Percentiles rank a stretch among this genome's conserved stretches.
These are phyloP conservation scores for Castanea mollissima DNA, from an alignment of 306 rosid genomes.

Conservation along the genomic window DNA sequence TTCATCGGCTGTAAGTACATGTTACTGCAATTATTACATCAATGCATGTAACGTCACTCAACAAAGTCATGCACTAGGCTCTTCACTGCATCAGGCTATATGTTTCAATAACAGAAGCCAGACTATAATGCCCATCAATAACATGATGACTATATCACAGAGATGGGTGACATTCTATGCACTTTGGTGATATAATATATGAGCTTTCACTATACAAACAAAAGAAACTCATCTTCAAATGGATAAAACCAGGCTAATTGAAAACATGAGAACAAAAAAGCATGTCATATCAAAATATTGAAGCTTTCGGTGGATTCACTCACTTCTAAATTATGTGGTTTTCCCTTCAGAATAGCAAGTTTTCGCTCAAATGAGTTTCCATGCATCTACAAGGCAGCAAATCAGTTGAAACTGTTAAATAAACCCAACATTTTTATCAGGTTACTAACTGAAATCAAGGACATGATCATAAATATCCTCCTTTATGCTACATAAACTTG, in stretches of 20 bases:
- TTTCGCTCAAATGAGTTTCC: slow-evolving; percentile 96
- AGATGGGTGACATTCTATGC: not conserved
- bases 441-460: not conserved
- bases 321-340: slow-evolving; percentile 52
- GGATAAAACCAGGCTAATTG: not conserved
- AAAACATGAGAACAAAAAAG: not conserved
- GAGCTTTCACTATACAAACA: not conserved
- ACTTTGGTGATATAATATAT: not conserved
- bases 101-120: not conserved
- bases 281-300: not conserved
- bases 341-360: slow-evolving; percentile 83
- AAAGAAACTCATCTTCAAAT: not conserved
- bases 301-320: slow-evolving; percentile 26
- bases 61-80: not conserved
- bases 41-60: not conserved
- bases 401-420: slow-evolving; percentile 13
- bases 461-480: not conserved
- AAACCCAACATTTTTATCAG: not conserved
- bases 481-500: not conserved
- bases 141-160: not conserved
- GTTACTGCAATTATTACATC: not conserved
- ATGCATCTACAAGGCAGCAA: slow-evolving; percentile 54
- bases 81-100: not conserved
- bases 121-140: not conserved
- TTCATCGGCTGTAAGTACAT: not conserved